Conservation (phyloP, 2,329 filamentous ascomycete genomes). For the Chaetomiaceae sp. region DNA sequence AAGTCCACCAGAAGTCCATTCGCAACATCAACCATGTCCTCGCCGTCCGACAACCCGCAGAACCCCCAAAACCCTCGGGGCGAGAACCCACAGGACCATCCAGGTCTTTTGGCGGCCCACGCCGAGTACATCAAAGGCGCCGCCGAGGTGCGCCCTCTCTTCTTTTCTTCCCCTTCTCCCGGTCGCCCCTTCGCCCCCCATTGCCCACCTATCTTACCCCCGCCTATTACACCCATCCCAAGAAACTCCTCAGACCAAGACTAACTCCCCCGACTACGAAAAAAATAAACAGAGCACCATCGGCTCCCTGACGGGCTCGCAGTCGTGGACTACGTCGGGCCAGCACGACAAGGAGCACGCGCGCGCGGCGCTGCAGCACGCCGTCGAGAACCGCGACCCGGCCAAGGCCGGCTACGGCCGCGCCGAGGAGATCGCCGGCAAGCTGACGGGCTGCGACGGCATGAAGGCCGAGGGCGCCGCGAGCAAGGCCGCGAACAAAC, state of each 20-base stretch:
- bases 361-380: slow-evolving; percentile 58
- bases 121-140: slow-evolving; percentile 66
- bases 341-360: slow-evolving; percentile 60
- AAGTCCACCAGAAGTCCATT: neutral
- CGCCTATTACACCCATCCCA: neutral
- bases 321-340: slow-evolving; percentile 59
- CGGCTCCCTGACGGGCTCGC: slow-evolving; percentile 56
- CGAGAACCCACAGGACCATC: slow-evolving; percentile 38
- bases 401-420: slow-evolving; percentile 53
- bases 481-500: slow-evolving; percentile 31
- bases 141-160: slow-evolving; percentile 47
- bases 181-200: neutral
- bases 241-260: neutral
- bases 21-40: slow-evolving; percentile 23
- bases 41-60: slow-evolving; percentile 19
- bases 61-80: slow-evolving; percentile 7
- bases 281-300: slow-evolving; percentile 36
- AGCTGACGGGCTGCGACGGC: slow-evolving; percentile 61
- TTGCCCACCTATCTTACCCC: neutral
- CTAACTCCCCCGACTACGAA: neutral
- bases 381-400: slow-evolving; percentile 51
- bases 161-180: neutral
- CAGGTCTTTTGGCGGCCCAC: slow-evolving; percentile 59
- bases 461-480: slow-evolving; percentile 60
- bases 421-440: slow-evolving; percentile 60